phyloP scores from a whole-genome alignment of 2,329 filamentous ascomycete genomes.

The Pseudogymnoascus sp. region DNA sequence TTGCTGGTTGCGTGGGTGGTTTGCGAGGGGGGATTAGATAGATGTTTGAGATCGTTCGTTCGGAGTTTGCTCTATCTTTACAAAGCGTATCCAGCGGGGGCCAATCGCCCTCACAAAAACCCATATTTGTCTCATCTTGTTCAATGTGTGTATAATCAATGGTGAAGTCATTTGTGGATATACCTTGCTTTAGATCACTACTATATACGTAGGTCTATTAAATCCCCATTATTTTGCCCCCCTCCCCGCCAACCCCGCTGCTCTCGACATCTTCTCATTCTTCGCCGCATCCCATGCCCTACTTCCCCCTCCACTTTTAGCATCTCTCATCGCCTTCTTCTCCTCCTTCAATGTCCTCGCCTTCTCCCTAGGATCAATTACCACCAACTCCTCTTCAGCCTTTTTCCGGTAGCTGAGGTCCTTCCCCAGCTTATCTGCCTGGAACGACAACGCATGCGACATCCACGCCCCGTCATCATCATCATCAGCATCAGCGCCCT shows the following conservation, averaged over 20 bases:
- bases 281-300: constrained; percentile 52
- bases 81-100: no score
- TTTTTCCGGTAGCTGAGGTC: constrained; percentile 83
- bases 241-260: constrained; percentile 47
- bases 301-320: constrained; percentile 38
- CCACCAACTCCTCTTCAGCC: constrained; percentile 82
- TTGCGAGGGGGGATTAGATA: no score
- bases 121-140: background rate
- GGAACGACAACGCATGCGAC: constrained; percentile 76
- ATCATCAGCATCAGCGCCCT: constrained; percentile 47
- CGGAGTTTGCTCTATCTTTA: no score
- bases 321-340: constrained; percentile 52
- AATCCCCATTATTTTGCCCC: constrained; percentile 40
- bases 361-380: constrained; percentile 86
- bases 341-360: constrained; percentile 63
- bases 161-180: background rate
- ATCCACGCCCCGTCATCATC: constrained; percentile 70
- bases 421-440: constrained; percentile 84
- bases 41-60: no score
- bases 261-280: constrained; percentile 49
- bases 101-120: background rate
- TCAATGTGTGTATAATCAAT: background rate
- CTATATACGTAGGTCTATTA: constrained; percentile 10
- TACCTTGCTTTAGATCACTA: background rate
- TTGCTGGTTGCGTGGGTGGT: background rate